Evolutionary conservation across 352 stramenopile genomes (phyloP).

Genomic region (Phytopythium chamaehyphon): DNA sequence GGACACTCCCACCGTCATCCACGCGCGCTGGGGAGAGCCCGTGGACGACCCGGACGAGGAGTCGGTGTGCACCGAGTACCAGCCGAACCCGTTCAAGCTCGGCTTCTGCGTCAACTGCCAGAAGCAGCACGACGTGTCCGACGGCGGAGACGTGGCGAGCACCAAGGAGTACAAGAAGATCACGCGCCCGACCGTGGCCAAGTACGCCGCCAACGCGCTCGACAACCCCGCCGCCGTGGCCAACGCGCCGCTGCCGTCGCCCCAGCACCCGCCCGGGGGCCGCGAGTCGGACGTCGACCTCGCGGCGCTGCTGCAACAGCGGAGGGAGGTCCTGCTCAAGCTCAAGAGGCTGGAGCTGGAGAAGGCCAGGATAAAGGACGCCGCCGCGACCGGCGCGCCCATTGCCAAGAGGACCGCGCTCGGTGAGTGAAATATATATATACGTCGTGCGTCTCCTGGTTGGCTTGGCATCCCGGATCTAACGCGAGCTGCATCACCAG

Average conservation of each 20-base stretch:
- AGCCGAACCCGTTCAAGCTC: conserved; percentile 80
- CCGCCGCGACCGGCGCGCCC: conserved; percentile 10
- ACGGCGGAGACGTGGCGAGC: conserved; percentile 52
- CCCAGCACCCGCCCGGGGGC: conserved; percentile 23
- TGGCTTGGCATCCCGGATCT: not conserved
- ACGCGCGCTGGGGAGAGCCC: conserved; percentile 81
- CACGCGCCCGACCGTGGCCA: conserved; percentile 56
- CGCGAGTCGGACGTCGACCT: conserved; percentile 84
- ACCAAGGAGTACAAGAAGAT: conserved; percentile 87
- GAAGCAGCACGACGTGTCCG: conserved; percentile 84
- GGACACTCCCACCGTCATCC: conserved; percentile 77
- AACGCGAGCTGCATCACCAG: conserved; percentile 3
- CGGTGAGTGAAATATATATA: conserved; percentile 27
- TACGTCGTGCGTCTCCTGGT: conserved; percentile 4
- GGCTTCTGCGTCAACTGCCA: conserved; percentile 89
- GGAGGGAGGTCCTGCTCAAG: conserved; percentile 73
- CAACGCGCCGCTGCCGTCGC: conserved; percentile 23
- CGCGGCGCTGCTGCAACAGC: conserved; percentile 60
- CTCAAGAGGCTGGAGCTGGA: conserved; percentile 56
- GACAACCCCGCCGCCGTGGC: conserved; percentile 70
- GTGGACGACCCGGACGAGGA: conserved; percentile 82
- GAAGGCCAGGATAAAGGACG: conserved; percentile 42
- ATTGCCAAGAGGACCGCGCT: conserved; percentile 30
- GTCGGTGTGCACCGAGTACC: conserved; percentile 74
- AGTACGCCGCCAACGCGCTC: conserved; percentile 73